A percentile compares a stretch with the other conserved stretches of the same genome.
phyloP scores from a whole-genome alignment of 306 rosid genomes.

The Prunus persica region Prunus_persica_NCBIv2 NC_034012.1:763001-763500 shows the following conservation, averaged over 20 bases:
- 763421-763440: not conserved
- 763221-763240: conserved; percentile 76
- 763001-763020: too few species aligned
- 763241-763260: conserved; percentile 57
- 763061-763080: not conserved
- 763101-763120: not conserved
- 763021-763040: too few species aligned
- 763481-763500: not conserved
- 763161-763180: conserved; percentile 12
- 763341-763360: not conserved
- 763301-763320: conserved; percentile 64
- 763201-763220: conserved; percentile 70
- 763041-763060: not conserved
- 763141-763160: conserved; percentile 42
- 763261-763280: conserved; percentile 45
- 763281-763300: conserved; percentile 82
- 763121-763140: conserved; percentile 43
- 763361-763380: not conserved
- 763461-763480: not conserved
- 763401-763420: not conserved
- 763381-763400: not conserved
- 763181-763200: conserved; percentile 47
- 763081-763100: not conserved
- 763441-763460: not conserved
- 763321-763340: conserved; percentile 58